Conservation (phyloP, 116 monocot genomes). For the Posidonia oceanica region DNA sequence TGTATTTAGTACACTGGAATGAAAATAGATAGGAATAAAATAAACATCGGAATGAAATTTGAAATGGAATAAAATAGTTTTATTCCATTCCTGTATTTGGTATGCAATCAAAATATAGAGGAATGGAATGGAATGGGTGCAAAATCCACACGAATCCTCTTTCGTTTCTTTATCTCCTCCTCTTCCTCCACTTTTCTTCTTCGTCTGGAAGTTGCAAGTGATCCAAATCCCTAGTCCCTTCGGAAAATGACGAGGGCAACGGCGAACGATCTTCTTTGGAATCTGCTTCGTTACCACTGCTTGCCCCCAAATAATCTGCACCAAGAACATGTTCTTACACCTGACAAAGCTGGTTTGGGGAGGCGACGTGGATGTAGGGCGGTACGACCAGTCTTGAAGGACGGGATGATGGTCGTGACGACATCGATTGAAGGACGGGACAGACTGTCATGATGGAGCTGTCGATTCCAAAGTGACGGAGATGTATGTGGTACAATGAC, state of each 20-base stretch:
- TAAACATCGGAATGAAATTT: too few species aligned
- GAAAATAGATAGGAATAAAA: too few species aligned
- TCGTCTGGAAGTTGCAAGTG: neutral
- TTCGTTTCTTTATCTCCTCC: neutral
- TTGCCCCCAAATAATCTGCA: neutral
- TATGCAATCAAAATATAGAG: too few species aligned
- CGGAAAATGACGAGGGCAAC: neutral
- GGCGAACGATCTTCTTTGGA: constrained; percentile 36
- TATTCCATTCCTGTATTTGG: too few species aligned
- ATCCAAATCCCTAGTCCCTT: neutral
- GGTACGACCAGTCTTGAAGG: constrained; percentile 42
- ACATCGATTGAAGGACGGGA: too few species aligned
- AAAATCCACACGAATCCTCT: too few species aligned
- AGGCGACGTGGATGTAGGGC: constrained; percentile 58
- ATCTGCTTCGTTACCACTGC: constrained; percentile 68
- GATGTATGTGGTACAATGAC: too few species aligned
- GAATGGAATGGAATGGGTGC: too few species aligned
- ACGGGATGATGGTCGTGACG: too few species aligned
- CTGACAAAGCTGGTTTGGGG: constrained; percentile 40
- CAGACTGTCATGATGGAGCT: constrained; percentile 38
- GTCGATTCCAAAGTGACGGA: constrained; percentile 28
- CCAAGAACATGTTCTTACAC: neutral
- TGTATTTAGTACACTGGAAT: too few species aligned
- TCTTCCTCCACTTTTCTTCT: neutral
- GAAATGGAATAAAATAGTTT: too few species aligned